Evolutionary conservation across 1,284 basidiomycete species (phyloP), one percentile per base, ranked within the genome.

Genomic region (Fomitiporia mediterranea): DNA sequence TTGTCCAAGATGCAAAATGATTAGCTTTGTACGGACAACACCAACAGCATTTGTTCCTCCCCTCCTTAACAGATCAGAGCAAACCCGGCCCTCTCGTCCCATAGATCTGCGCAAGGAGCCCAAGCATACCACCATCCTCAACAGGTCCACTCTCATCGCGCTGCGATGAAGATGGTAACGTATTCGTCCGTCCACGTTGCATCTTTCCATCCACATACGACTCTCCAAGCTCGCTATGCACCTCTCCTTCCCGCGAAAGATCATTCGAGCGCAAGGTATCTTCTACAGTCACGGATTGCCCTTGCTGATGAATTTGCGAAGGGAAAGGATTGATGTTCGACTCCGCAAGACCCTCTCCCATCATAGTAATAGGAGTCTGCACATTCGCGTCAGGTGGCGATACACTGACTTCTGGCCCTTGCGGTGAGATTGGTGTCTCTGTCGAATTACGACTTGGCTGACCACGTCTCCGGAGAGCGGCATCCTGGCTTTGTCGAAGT

Each of bases 21-120:
- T 6, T 34, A 34, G 13, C 7, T 34, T 6, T 34, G 6, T 13
- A 34, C 32, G 32, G 6, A 34, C 32, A 13, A 34, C 13, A 34
- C 13, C 13, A 34, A 34, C 6, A 34, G n/a, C n/a, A n/a, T n/a
- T n/a, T n/a, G n/a, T n/a, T n/a, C n/a, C n/a, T n/a, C n/a, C n/a
- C n/a, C 40, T 9, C 7, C 40, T 19, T 3, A 21, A 43, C 32
- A 34, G 32, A 6, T 34, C 32, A 46, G 21, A 46, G 27, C 28
- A 46, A n/a, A 13, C n/a, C 37, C 17, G 83, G 68, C 6, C 64
- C 81, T 59, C 75, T 77, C 56, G 80, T 75, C 53, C 81, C 83
- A 67, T 91, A 92, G 50, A 92, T 91, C 72, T 91, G 84, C 35
- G 85, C 83, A 62, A 92, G 66, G 62, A 92, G 65, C 28, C 84